Base-by-base conservation (phyloP, 805 yeast genomes). In the Teunomyces gatunensis region DNA sequence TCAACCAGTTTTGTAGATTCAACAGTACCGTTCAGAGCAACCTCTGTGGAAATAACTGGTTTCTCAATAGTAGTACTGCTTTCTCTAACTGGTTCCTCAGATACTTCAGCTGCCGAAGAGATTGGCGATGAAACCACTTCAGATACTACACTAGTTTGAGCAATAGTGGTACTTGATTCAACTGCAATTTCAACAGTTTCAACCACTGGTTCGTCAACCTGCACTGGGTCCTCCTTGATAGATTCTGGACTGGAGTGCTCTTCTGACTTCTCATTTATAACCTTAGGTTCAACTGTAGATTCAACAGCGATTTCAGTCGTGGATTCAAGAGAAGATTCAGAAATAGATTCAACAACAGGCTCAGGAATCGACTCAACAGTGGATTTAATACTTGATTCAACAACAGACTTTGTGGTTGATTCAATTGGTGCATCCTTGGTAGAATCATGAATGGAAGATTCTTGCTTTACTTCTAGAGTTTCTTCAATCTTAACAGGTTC, bases 401-500 rank as follows among this genome's bases (percentile, higher is more conserved):
- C 4, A n/a, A 4, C 7, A 9, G 34, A 9, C 1, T 30, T 9
- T 10, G 28, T 44, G 13, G 35, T 28, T 28, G 34, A 30, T 30
- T 30, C 34, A 30, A 7, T n/a, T 32, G 17, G 4, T 4, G 9
- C 18, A 6, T 13, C 18, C 17, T 5, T 32, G 18, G 18, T 7
- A 13, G 34, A 7, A 32, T 12, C 11, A 25, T 7, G 27, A 25
- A 25, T 25, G 11, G 27, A 21, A 6, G 25, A 21, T 21, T 1
- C 27, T 25, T 13, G 11, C 3, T 32, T 32, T 15, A 6, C 9
- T n/a, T 15, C 15, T 9, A 32, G 17, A 13, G 10, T 17, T 32
- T 32, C 18, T 25, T 47, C 49, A 11, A n/a, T 6, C 6, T 17
- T 15, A 10, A 12, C 34, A 27, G 30, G 30, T 13, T 42, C 50